Base-by-base conservation (phyloP, 257 asterid genomes). In the Solanum sejunctum region DNA sequence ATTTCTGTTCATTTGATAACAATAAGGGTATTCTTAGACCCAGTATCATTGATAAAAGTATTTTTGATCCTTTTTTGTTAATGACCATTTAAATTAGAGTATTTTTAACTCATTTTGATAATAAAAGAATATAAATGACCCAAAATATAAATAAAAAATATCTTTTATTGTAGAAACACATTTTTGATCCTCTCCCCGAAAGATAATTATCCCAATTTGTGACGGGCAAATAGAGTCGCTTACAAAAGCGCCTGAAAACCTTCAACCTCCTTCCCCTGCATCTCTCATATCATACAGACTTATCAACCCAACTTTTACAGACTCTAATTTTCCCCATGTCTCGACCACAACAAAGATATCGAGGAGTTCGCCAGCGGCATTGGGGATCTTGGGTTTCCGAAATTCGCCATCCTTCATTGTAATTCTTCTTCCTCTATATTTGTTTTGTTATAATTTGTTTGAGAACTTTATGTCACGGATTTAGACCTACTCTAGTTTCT, bases 381-480 rank as follows among this genome's bases (percentile, higher is more conserved):
- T 93, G 97, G 98, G 98, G 98, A 39, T 94, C 98, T 52, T 94
- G 98, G 98, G 97, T 93, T 36, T 92, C 98, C 21, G 98, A 94
- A 90, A 94, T 94, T 80, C 98, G 97, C 16, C 98, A 93, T 73
- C 98, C 98, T 58, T 78, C 92, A 45, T 71, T 94, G 98, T 93
- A 90, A 89, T 84, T 23, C 18, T 69, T 36, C 85, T 81, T 13
- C 15, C 12, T 20, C 55, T 10, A n/a, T 43, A 17, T 71, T 18
- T 23, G 4, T 47, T 32, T 54, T 1, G 12, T 26, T 72, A 13
- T 9, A 51, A 8, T 16, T 80, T 57, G 20, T 57, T 10, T 70
- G 28, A 28, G 32, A 60, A 32, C 64, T 36, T 36, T 36, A 36
- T 32, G 36, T 32, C 3, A 32, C 3, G 3, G 36, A 32, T 3